Conservation (phyloP, 2,329 filamentous ascomycete genomes). For the Scolecobasidium constrictum region DNA sequence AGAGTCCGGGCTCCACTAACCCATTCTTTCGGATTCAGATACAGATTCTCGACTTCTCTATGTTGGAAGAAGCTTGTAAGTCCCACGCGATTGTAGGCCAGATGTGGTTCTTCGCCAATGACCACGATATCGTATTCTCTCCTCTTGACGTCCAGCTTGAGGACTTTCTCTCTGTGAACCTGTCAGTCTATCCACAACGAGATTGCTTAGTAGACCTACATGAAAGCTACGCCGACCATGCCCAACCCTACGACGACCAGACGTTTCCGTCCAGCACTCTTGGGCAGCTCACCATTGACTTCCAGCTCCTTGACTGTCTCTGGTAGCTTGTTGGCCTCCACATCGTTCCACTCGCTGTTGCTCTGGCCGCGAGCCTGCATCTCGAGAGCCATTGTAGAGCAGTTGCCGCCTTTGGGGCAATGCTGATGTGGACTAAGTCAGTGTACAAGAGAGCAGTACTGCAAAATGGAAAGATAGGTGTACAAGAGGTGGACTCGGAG, state of each 20-base stretch:
- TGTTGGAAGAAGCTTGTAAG: constrained; percentile 85
- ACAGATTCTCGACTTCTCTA: constrained; percentile 74
- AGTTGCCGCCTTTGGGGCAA: background rate
- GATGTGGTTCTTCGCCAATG: constrained; percentile 76
- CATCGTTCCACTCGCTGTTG: constrained; percentile 35
- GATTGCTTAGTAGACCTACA: constrained; percentile 45
- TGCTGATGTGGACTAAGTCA: no score
- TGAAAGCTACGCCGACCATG: constrained; percentile 85
- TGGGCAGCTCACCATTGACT: constrained; percentile 21
- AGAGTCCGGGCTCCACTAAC: constrained; percentile 33
- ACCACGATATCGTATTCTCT: constrained; percentile 73
- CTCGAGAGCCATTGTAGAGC: background rate
- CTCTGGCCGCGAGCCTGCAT: constrained; percentile 16
- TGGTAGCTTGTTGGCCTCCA: constrained; percentile 33
- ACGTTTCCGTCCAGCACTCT: constrained; percentile 42
- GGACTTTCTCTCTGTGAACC: constrained; percentile 62
- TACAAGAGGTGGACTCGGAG: no score
- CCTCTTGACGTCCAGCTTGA: constrained; percentile 69
- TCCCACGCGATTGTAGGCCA: constrained; percentile 86
- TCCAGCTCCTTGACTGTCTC: constrained; percentile 28
- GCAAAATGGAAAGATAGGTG: no score
- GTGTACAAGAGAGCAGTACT: no score
- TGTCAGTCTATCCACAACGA: background rate
- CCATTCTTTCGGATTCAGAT: constrained; percentile 77
- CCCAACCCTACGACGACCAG: constrained; percentile 79